Base-by-base conservation (phyloP, 257 asterid species). In the Nyctanthes arbortristis region DNA sequence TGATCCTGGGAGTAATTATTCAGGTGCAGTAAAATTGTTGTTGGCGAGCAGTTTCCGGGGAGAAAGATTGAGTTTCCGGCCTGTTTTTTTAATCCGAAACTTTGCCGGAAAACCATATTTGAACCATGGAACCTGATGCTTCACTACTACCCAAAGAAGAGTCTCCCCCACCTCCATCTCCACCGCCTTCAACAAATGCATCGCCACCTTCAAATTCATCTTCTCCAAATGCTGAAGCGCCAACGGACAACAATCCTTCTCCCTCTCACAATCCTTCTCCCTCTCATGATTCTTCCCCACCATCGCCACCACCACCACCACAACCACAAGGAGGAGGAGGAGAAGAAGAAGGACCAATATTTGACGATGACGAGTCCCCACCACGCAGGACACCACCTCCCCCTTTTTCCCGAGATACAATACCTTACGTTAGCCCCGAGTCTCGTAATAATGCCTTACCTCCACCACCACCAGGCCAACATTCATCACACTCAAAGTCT, bases 391-490 rank as follows among this genome's bases (percentile, higher is more conserved):
- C 78, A 3, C 49, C 69, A 0, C 9, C 54, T 4, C 16, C 77
- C 18, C 12, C 29, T 8, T 3, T 74, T 4, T 47, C 84, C 0
- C 33, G 82, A 4, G 63, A 77, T 18, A 60, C 79, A 16, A 57
- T 68, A 7, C 60, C 82, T 0, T 16, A 25, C 45, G 4, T 16
- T 54, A 2, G 33, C 59, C 66, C 52, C 1, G 72, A 22, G 1
- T 55, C 84, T 7, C 80, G 80, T 49, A 40, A 66, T n/a, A 36
- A 66, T 7, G 55, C 32, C 1, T 24, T 55, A 57, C 30, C 79
- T 45, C 80, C 83, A 12, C 80, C 82, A 2, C 78, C 79, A 12
- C 80, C 76, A 18, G 33, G 34, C 8, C 70, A 61, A 4, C 62
- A 66, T 29, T 71, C 76, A 10, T 52, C 73, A 27, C 54, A 68